phyloP scores from a whole-genome alignment of 805 yeast genomes.

The Candida palmyrensis region DNA sequence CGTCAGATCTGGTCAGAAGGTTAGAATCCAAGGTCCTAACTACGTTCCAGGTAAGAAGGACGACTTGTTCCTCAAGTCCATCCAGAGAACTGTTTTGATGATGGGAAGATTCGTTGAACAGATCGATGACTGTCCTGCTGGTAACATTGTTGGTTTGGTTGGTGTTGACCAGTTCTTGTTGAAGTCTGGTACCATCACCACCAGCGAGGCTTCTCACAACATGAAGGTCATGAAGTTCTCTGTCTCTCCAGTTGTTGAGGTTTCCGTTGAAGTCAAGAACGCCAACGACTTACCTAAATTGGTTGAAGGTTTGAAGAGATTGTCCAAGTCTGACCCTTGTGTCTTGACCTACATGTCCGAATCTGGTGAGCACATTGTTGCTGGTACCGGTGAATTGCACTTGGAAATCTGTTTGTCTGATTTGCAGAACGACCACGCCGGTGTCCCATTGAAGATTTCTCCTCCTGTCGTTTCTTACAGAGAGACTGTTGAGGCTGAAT shows the following conservation, averaged over 20 bases:
- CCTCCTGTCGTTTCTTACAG: slow-evolving; percentile 98
- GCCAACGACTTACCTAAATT: slow-evolving; percentile 99
- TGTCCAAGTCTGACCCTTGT: slow-evolving; percentile 99
- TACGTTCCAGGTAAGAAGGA: slow-evolving; percentile 98
- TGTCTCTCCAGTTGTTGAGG: slow-evolving; percentile 99
- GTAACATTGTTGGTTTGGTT: slow-evolving; percentile 99
- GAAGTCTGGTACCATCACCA: slow-evolving; percentile 98
- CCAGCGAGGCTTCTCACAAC: slow-evolving; percentile 96
- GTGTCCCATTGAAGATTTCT: slow-evolving; percentile 95
- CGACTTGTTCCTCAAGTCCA: slow-evolving; percentile 92
- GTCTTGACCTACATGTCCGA: slow-evolving; percentile 81
- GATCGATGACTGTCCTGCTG: slow-evolving; percentile 99
- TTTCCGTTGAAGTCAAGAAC: slow-evolving; percentile 99
- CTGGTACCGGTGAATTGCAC: slow-evolving; percentile 99
- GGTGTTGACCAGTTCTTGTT: slow-evolving; percentile 99
- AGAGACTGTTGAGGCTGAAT: slow-evolving; percentile 94
- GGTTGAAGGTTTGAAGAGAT: slow-evolving; percentile 99
- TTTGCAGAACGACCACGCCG: slow-evolving; percentile 98
- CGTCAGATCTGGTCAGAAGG: slow-evolving; percentile 97
- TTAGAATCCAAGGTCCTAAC: slow-evolving; percentile 99
- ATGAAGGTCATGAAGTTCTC: slow-evolving; percentile 99
- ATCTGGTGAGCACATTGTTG: slow-evolving; percentile 99
- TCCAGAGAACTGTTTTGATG: slow-evolving; percentile 99
- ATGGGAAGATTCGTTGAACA: slow-evolving; percentile 99
- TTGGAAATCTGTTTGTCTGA: slow-evolving; percentile 96